These are phyloP conservation scores for Coemansia sp. DNA, from an alignment of 192 early-diverging fungal genomes.

Conservation along the genomic window DNA sequence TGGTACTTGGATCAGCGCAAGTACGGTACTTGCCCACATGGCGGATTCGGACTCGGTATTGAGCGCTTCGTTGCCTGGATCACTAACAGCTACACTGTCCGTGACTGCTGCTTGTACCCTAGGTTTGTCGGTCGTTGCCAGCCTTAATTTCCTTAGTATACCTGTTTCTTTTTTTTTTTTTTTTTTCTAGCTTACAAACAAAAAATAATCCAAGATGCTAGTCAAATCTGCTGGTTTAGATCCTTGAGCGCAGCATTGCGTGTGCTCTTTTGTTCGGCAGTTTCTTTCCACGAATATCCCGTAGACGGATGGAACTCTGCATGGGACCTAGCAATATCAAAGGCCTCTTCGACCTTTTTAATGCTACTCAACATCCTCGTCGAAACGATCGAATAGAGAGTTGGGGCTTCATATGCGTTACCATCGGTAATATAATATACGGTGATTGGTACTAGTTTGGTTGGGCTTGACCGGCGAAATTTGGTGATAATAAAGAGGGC, in stretches of 20 bases:
- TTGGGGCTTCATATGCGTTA: slow-evolving; percentile 75
- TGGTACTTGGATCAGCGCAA: slow-evolving; percentile 99
- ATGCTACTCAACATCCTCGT: slow-evolving; percentile 66
- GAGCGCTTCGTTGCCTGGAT: slow-evolving; percentile 99
- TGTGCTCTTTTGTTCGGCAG: slow-evolving; percentile 28
- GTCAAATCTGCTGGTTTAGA: neutral
- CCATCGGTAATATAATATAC: slow-evolving; percentile 70
- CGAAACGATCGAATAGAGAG: slow-evolving; percentile 69
- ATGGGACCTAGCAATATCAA: slow-evolving; percentile 40
- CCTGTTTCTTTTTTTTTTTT: neutral
- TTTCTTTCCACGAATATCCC: slow-evolving; percentile 55
- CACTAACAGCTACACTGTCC: slow-evolving; percentile 85
- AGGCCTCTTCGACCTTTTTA: slow-evolving; percentile 44
- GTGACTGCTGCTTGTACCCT: slow-evolving; percentile 92
- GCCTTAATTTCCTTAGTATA: slow-evolving; percentile 59
- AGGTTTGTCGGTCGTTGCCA: slow-evolving; percentile 85
- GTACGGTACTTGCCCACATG: slow-evolving; percentile 95
- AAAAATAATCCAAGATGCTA: neutral
- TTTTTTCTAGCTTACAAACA: neutral
- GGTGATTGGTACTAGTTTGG: slow-evolving; percentile 53
- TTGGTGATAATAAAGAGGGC: slow-evolving; percentile 74
- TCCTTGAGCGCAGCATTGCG: slow-evolving; percentile 45
- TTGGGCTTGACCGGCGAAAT: slow-evolving; percentile 62
- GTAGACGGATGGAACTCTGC: slow-evolving; percentile 50
- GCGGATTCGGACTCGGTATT: slow-evolving; percentile 96